These are phyloP conservation scores for Epichloe coenophiala DNA, from an alignment of 2,329 filamentous ascomycete genomes.

Conservation along the genomic window DNA sequence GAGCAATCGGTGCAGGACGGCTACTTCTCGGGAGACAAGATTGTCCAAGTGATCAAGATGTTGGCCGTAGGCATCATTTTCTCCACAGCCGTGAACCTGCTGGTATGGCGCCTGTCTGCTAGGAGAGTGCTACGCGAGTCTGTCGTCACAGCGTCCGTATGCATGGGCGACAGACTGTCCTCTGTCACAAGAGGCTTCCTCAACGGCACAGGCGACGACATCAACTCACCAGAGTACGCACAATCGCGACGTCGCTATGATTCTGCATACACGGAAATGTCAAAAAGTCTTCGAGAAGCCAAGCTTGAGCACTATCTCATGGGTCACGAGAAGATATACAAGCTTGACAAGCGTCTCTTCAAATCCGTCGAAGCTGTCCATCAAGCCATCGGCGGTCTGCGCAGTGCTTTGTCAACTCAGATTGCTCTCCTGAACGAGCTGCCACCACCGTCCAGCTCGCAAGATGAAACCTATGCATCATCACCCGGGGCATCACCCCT, in stretches of 20 bases:
- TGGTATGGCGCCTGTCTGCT: conserved; percentile 69
- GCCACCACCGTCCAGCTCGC: conserved; percentile 13
- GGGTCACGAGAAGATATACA: conserved; percentile 67
- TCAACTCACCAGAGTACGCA: conserved; percentile 52
- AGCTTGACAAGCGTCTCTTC: conserved; percentile 64
- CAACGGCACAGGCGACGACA: conserved; percentile 65
- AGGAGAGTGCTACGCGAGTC: conserved; percentile 59
- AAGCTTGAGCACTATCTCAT: conserved; percentile 79
- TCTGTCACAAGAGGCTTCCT: conserved; percentile 75
- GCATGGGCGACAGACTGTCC: conserved; percentile 68
- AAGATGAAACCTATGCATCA: background rate
- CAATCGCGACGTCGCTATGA: conserved; percentile 51
- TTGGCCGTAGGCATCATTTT: conserved; percentile 63
- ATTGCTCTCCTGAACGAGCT: conserved; percentile 68
- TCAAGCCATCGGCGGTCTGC: conserved; percentile 79
- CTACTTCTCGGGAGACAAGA: conserved; percentile 68
- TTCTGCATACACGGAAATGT: conserved; percentile 53
- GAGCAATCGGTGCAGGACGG: conserved; percentile 77
- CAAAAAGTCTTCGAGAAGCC: conserved; percentile 69
- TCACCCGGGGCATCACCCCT: conserved; percentile 10
- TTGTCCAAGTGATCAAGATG: conserved; percentile 72
- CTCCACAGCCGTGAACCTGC: conserved; percentile 60
- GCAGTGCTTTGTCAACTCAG: conserved; percentile 80
- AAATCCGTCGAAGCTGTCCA: conserved; percentile 74
- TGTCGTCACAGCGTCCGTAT: conserved; percentile 57